Evolutionary conservation across 2,329 filamentous ascomycete genomes (phyloP), one percentile per base, ranked within the genome.

Genomic region (Zymoseptoria crescenta): DNA sequence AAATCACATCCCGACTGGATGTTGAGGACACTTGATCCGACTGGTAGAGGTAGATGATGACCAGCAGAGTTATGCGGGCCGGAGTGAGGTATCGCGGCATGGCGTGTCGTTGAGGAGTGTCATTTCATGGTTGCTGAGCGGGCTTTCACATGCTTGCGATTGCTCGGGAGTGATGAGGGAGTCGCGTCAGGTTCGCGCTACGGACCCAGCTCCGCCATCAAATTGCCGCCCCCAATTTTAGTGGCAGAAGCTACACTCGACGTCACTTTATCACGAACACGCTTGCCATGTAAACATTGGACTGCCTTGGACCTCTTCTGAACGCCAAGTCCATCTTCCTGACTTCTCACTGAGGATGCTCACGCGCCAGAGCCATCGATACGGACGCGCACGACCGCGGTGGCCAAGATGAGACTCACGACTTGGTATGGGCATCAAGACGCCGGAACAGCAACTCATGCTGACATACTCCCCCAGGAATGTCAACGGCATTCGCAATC

Each of bases 31-130:
- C 59, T 19, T 64, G 58, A 49, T 60, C 66, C 9, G 64, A 55
- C 29, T 68, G 64, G 74, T 99, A 97, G 56, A 96, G 80, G 67
- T 91, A 84, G 56, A 94, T 82, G 56, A 99, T 82, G 57, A 85
- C 84, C 57, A 97, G 81, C 24, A 96, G 81, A 69, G 88, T 87
- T 65, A 97, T 83, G 72, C 94, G 96, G 66, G 90, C 87, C 10
- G 93, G 89, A n/a, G 89, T 96, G 52, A 97, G 81, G 73, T 88
- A 96, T 59, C 88, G 87, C 68, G 87, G 83, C 87, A 93, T 95
- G 24, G 55, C 24, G 48, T 45, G 21, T 30, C 19, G 28, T 45
- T 45, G 35, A 45, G 13, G 35, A 16, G 8, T 49, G 49, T 49
- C 19, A 21, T 55, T 48, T 54, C 52, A 56, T 59, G 41, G 16